A percentile compares a stretch with the other conserved stretches of the same genome.
Conservation (phyloP, 83 land plant species). For the Thuja plicata region DNA sequence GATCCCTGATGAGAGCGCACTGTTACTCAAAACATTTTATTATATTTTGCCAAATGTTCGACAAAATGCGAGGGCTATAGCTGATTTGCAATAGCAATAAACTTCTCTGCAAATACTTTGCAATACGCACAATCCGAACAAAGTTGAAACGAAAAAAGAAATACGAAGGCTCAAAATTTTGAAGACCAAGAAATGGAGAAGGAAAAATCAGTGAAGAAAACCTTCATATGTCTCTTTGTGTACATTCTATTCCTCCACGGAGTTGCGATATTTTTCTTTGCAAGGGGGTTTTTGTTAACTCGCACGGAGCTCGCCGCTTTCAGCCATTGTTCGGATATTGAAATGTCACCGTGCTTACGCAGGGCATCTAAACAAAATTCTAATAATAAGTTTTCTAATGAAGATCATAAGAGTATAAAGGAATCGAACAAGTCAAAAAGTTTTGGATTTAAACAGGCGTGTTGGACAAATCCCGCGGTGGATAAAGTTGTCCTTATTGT, state of each 20-base stretch:
- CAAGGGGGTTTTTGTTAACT: slow-evolving; percentile 88
- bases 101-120: background rate
- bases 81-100: background rate
- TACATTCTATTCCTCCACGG: slow-evolving; percentile 53
- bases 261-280: slow-evolving; percentile 75
- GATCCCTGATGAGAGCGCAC: too few relatives aligned
- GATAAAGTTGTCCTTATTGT: slow-evolving; percentile 76
- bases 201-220: background rate
- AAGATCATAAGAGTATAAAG: background rate
- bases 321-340: slow-evolving; percentile 73
- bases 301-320: slow-evolving; percentile 83
- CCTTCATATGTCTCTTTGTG: slow-evolving; percentile 31
- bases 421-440: background rate
- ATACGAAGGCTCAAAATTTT: background rate
- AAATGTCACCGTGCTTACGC: slow-evolving; percentile 49
- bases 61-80: background rate
- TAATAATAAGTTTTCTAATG: background rate
- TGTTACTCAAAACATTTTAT: too few relatives aligned
- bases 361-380: slow-evolving; percentile 1
- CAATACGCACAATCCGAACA: background rate
- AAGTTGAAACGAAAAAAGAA: background rate
- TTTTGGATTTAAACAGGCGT: slow-evolving; percentile 7
- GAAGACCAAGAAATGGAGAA: background rate
- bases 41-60: too few relatives aligned
- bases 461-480: slow-evolving; percentile 91